Percentiles rank a stretch among this genome's conserved stretches.
phyloP scores from a whole-genome alignment of 495 filamentous ascomycete species.

The Thozetella sp. region DNA sequence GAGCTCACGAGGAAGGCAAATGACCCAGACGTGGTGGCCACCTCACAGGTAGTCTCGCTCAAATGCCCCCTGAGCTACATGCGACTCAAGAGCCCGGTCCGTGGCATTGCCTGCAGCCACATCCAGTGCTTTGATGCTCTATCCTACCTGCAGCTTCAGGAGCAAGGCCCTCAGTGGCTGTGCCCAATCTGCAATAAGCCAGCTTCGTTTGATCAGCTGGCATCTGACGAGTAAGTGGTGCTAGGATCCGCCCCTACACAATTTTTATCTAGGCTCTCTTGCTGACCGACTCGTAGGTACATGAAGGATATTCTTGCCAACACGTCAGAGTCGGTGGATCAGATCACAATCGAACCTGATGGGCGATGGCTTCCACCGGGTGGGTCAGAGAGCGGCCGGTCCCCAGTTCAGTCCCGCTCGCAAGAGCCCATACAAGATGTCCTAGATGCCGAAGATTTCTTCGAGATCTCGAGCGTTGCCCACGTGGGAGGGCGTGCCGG shows the following conservation, averaged over 20 bases:
- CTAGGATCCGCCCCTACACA: neutral
- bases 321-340: constrained; percentile 70
- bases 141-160: constrained; percentile 89
- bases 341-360: constrained; percentile 87
- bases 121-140: constrained; percentile 96
- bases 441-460: constrained; percentile 62
- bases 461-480: constrained; percentile 63
- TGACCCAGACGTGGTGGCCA: constrained; percentile 86
- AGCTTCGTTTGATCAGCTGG: constrained; percentile 76
- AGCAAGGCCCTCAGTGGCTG: constrained; percentile 93
- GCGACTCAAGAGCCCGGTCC: constrained; percentile 77
- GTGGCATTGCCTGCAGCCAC: constrained; percentile 80
- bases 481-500: constrained; percentile 11
- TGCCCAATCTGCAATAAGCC: constrained; percentile 91
- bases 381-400: constrained; percentile 18
- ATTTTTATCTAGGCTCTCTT: constrained; percentile 8
- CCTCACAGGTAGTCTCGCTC: constrained; percentile 83
- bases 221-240: constrained; percentile 77
- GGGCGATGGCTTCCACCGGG: constrained; percentile 71
- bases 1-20: constrained; percentile 83
- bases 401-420: constrained; percentile 6
- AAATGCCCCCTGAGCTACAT: constrained; percentile 90
- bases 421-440: constrained; percentile 20
- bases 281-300: constrained; percentile 59
- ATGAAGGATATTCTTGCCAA: constrained; percentile 80